Conservation (phyloP, 2,329 filamentous ascomycete genomes). For the Plectosphaerella plurivora region DNA sequence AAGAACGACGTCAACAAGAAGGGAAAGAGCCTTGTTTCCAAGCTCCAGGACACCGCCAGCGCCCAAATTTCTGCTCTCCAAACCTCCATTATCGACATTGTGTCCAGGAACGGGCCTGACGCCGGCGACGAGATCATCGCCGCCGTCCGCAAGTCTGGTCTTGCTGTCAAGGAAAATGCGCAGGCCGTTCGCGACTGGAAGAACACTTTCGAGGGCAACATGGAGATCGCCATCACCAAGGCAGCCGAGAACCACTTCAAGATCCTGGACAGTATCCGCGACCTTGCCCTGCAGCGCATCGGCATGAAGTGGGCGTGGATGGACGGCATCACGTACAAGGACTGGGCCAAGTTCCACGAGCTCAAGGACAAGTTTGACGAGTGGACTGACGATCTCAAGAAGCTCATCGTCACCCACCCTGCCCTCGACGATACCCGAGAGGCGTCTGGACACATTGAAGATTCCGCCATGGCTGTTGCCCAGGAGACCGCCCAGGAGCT, state of each 20-base stretch:
- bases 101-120: constrained; percentile 42
- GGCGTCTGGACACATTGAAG: constrained; percentile 65
- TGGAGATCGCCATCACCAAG: constrained; percentile 62
- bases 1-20: constrained; percentile 60
- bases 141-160: constrained; percentile 61
- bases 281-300: constrained; percentile 83
- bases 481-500: constrained; percentile 77
- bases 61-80: constrained; percentile 64
- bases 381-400: constrained; percentile 79
- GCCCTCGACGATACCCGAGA: constrained; percentile 64
- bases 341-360: constrained; percentile 93
- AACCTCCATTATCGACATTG: constrained; percentile 58
- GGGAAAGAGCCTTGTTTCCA: constrained; percentile 61
- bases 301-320: constrained; percentile 96
- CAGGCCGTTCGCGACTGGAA: constrained; percentile 76
- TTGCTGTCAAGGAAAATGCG: constrained; percentile 71
- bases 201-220: constrained; percentile 64
- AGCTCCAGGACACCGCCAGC: constrained; percentile 64
- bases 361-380: constrained; percentile 77
- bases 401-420: constrained; percentile 69
- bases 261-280: constrained; percentile 77
- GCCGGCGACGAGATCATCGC: constrained; percentile 37
- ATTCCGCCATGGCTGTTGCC: constrained; percentile 75
- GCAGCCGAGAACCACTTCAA: constrained; percentile 77
- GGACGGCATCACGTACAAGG: constrained; percentile 91